phyloP scores from a whole-genome alignment of 2,329 filamentous ascomycete species.

The Microdochium trichocladiopsis region DNA sequence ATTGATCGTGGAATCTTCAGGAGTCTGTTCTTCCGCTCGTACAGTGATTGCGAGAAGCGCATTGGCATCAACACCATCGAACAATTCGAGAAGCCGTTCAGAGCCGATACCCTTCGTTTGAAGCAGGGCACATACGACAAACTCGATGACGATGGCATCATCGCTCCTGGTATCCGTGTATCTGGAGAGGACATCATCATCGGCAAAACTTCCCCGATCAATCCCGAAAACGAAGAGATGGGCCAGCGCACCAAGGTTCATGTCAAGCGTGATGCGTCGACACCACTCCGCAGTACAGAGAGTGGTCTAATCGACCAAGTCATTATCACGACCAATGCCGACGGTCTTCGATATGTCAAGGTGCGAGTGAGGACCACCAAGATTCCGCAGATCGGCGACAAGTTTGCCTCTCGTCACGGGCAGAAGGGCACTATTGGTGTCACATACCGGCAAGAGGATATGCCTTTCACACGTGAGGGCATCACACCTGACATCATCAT shows the following conservation, averaged over 20 bases:
- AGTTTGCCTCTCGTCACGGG: constrained; percentile 97
- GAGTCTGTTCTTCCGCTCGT: constrained; percentile 95
- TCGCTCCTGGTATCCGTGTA: constrained; percentile 88
- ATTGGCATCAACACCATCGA: constrained; percentile 91
- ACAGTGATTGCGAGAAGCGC: constrained; percentile 94
- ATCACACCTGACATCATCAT: constrained; percentile 95
- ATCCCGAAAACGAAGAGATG: constrained; percentile 85
- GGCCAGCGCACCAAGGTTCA: constrained; percentile 87
- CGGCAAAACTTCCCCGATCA: constrained; percentile 93
- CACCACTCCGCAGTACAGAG: constrained; percentile 88
- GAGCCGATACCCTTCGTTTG: constrained; percentile 79
- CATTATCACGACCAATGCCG: constrained; percentile 86
- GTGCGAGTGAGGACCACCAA: constrained; percentile 96
- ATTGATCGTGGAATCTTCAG: constrained; percentile 97
- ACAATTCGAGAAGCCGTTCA: constrained; percentile 89
- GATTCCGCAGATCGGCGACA: constrained; percentile 97
- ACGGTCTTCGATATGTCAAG: constrained; percentile 94
- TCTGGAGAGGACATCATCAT: constrained; percentile 99
- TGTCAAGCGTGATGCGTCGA: constrained; percentile 91
- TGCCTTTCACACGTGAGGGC: constrained; percentile 93
- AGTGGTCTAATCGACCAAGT: constrained; percentile 95
- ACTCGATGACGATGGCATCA: constrained; percentile 91
- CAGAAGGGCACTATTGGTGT: constrained; percentile 99
- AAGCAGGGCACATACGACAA: constrained; percentile 98
- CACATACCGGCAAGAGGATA: constrained; percentile 94